phyloP scores from a whole-genome alignment of 371 early-diverging fungal genomes.

The Zancudomyces culisetae region DNA sequence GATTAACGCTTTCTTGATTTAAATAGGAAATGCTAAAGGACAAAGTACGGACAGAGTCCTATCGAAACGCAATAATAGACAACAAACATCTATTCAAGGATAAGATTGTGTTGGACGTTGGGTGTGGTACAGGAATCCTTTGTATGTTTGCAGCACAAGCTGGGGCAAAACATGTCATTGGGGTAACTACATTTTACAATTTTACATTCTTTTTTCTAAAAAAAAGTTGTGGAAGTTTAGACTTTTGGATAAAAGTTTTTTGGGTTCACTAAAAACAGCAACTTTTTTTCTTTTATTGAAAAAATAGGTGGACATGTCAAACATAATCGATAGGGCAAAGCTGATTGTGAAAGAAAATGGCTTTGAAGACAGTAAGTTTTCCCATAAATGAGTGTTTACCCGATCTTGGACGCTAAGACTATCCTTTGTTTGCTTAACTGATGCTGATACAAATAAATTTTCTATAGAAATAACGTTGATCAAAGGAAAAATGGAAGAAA shows the following conservation, averaged over 20 bases:
- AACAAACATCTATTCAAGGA: constrained; percentile 89
- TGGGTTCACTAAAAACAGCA: too few relatives aligned
- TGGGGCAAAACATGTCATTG: constrained; percentile 83
- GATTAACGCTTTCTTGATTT: too few relatives aligned
- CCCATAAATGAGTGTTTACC: background rate
- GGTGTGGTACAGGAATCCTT: constrained; percentile 93
- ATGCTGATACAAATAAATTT: too few relatives aligned
- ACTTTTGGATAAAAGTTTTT: too few relatives aligned
- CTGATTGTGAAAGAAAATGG: constrained; percentile 78
- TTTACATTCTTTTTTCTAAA: too few relatives aligned
- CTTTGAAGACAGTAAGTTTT: constrained; percentile 35
- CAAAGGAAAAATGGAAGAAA: constrained; percentile 92
- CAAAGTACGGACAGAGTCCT: constrained; percentile 82
- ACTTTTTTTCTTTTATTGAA: constrained; percentile 17
- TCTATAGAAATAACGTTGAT: constrained; percentile 42
- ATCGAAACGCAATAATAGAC: constrained; percentile 77
- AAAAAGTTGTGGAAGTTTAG: too few relatives aligned
- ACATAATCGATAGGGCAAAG: constrained; percentile 82
- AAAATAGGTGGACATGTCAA: constrained; percentile 92
- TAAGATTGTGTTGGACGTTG: constrained; percentile 94
- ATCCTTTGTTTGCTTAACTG: too few relatives aligned
- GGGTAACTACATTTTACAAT: too few relatives aligned
- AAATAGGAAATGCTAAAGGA: constrained; percentile 85
- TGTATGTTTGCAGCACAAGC: constrained; percentile 97
- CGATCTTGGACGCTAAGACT: too few relatives aligned